phyloP scores from a whole-genome alignment of 2,329 filamentous ascomycete species.

The Pleomassaria siparia region DNA sequence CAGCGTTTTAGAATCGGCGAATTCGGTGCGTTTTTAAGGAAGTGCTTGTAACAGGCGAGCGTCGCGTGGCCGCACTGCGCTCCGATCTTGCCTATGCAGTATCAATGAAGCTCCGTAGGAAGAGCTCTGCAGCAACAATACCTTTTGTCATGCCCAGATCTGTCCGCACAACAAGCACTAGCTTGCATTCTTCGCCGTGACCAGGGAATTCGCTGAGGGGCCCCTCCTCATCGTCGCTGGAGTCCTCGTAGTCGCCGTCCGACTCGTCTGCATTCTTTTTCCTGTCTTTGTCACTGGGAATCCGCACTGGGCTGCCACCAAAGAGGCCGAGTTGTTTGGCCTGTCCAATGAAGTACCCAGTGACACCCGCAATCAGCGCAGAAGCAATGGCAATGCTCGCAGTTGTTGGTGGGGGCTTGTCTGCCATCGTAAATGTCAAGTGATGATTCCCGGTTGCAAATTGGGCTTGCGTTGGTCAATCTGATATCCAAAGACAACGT shows the following conservation, averaged over 20 bases:
- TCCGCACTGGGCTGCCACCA: slow-evolving; percentile 51
- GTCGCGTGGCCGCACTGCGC: slow-evolving; percentile 96
- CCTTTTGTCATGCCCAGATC: slow-evolving; percentile 98
- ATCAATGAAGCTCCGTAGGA: slow-evolving; percentile 8
- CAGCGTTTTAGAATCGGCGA: slow-evolving; percentile 74
- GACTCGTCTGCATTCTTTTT: slow-evolving; percentile 20
- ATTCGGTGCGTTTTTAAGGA: slow-evolving; percentile 58
- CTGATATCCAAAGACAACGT: too few relatives aligned
- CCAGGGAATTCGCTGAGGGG: slow-evolving; percentile 49
- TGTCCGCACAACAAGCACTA: slow-evolving; percentile 87
- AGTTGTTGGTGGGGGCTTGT: slow-evolving; percentile 54
- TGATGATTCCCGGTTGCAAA: neutral
- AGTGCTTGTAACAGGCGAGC: slow-evolving; percentile 91
- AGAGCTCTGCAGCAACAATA: slow-evolving; percentile 41
- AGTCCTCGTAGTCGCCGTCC: slow-evolving; percentile 30
- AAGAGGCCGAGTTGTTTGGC: slow-evolving; percentile 73
- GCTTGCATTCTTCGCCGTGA: slow-evolving; percentile 81
- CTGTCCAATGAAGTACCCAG: slow-evolving; percentile 73
- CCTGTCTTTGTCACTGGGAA: slow-evolving; percentile 5
- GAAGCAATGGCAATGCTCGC: slow-evolving; percentile 69
- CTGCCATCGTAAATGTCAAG: slow-evolving; percentile 25
- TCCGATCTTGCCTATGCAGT: slow-evolving; percentile 80
- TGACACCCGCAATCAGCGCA: slow-evolving; percentile 70
- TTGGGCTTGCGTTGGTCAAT: neutral
- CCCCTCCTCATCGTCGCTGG: slow-evolving; percentile 31